These are phyloP conservation scores for Russula foetens DNA, from an alignment of 768 basidiomycete species.

Conservation along the genomic window DNA sequence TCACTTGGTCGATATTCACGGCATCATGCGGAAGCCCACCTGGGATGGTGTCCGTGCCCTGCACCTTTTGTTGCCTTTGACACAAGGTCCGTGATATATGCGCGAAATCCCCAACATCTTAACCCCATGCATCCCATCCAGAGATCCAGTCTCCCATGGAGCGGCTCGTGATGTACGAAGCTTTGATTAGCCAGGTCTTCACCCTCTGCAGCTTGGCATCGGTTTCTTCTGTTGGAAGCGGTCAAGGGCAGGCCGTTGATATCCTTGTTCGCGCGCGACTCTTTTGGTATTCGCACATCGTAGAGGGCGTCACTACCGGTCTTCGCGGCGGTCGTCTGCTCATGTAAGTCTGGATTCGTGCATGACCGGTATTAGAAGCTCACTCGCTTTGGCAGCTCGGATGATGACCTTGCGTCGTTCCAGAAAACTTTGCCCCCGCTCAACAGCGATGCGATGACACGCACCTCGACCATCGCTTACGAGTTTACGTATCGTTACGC, in stretches of 20 bases:
- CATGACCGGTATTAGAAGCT: conserved; percentile 3
- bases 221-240: conserved; percentile 38
- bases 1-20: conserved; percentile 70
- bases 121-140: conserved; percentile 20
- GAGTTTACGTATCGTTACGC: conserved; percentile 52
- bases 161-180: conserved; percentile 62
- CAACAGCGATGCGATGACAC: conserved; percentile 23
- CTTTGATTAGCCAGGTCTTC: conserved; percentile 74
- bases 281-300: conserved; percentile 85
- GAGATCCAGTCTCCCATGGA: conserved; percentile 40
- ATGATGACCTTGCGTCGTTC: conserved; percentile 71
- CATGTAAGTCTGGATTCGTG: conserved; percentile 42
- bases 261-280: conserved; percentile 60
- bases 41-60: conserved; percentile 84
- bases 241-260: conserved; percentile 49
- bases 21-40: conserved; percentile 69
- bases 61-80: conserved; percentile 71
- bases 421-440: conserved; percentile 42
- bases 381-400: conserved; percentile 37
- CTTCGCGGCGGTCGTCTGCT: conserved; percentile 78
- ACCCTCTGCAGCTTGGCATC: conserved; percentile 56
- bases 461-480: conserved; percentile 35
- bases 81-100: conserved; percentile 53
- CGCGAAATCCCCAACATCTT: neutral
- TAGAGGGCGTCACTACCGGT: conserved; percentile 77